A percentile compares a stretch with the other conserved stretches of the same genome.
phyloP scores from a whole-genome alignment of 192 early-diverging fungal genomes.

The Entrophospora sp. region DNA sequence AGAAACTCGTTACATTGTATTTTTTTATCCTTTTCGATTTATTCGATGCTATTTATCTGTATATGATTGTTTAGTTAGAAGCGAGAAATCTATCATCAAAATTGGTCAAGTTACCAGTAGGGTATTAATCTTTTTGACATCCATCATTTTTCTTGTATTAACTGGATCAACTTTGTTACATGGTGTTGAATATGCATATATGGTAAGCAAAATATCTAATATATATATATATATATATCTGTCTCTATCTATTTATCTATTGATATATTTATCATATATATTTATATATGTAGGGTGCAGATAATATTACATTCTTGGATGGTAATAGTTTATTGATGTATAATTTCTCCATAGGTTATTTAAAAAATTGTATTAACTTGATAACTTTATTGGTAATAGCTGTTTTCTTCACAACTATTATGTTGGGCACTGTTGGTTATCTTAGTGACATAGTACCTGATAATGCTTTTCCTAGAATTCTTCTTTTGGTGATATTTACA shows the following conservation, averaged over 20 bases:
- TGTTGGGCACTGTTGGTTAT: slow-evolving; percentile 22
- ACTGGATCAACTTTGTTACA: slow-evolving; percentile 17
- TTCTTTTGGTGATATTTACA: slow-evolving; percentile 15
- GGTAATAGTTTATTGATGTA: not conserved
- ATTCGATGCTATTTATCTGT: slow-evolving; percentile 19
- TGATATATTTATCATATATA: not conserved
- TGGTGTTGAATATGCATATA: slow-evolving; percentile 18
- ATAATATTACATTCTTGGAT: slow-evolving; percentile 14
- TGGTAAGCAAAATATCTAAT: slow-evolving; percentile 7
- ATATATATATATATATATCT: not conserved
- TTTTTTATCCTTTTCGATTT: slow-evolving; percentile 21
- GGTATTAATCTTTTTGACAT: slow-evolving; percentile 4
- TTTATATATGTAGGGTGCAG: not conserved
- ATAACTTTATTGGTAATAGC: not conserved
- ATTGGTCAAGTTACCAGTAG: slow-evolving; percentile 19
- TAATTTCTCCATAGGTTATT: too few relatives aligned
- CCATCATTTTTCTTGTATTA: slow-evolving; percentile 15
- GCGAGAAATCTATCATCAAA: slow-evolving; percentile 16
- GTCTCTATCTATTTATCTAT: not conserved
- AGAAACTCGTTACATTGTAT: slow-evolving; percentile 10
- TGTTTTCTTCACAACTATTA: slow-evolving; percentile 21
- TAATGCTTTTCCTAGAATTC: slow-evolving; percentile 11
- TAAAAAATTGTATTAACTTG: too few relatives aligned
- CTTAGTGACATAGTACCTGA: slow-evolving; percentile 21
- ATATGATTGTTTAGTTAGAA: slow-evolving; percentile 16